Conservation (phyloP, 208 protist species). For the Acanthamoeba divionensis region DNA sequence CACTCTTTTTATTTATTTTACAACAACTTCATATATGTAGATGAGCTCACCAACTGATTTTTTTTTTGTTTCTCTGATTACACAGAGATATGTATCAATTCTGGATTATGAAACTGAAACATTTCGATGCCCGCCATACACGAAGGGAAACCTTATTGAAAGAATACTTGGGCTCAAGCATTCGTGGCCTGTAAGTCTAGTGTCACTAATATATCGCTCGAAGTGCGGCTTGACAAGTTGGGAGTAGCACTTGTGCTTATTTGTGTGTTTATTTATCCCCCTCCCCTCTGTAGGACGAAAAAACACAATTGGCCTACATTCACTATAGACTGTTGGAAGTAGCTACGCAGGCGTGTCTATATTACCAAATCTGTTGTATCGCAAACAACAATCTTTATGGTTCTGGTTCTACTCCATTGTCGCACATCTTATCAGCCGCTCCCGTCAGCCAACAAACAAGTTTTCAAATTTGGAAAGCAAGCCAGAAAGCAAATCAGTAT, state of each 20-base stretch:
- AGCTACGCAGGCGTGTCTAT: conserved; percentile 26
- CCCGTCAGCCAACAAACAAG: too few relatives aligned
- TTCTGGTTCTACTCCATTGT: too few relatives aligned
- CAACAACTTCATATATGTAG: too few relatives aligned
- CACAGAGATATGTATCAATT: conserved; percentile 25
- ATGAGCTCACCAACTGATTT: too few relatives aligned
- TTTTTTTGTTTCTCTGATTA: background rate
- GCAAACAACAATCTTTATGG: background rate
- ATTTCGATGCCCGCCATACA: conserved; percentile 24
- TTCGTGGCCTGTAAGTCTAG: conserved; percentile 25
- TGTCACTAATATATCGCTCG: too few relatives aligned
- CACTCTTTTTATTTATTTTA: conserved; percentile 1
- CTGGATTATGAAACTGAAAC: background rate
- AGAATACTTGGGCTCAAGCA: background rate
- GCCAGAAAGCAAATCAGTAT: too few relatives aligned
- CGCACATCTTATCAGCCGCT: too few relatives aligned
- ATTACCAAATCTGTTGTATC: conserved; percentile 38
- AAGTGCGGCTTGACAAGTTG: background rate
- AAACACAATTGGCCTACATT: conserved; percentile 46
- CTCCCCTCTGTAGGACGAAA: background rate
- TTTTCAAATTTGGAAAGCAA: too few relatives aligned
- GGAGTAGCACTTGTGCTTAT: too few relatives aligned
- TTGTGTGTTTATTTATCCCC: background rate
- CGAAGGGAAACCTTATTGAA: background rate
- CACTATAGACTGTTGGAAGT: conserved; percentile 26